These are phyloP conservation scores for Kodamaea alishanica DNA, from an alignment of 1,139 yeast species.

Conservation along the genomic window DNA sequence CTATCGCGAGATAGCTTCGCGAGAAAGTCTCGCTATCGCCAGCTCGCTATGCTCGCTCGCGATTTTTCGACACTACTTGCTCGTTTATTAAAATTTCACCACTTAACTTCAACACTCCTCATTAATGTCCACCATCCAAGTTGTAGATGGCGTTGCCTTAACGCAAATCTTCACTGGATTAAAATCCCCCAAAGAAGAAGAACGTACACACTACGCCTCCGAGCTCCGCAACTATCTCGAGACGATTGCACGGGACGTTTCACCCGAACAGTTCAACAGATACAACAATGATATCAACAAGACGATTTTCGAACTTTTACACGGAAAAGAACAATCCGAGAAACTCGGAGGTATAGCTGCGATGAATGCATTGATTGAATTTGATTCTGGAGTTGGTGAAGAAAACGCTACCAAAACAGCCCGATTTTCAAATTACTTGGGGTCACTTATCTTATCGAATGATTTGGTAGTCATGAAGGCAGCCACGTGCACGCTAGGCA, in stretches of 20 bases:
- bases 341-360: conserved; percentile 91
- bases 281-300: conserved; percentile 86
- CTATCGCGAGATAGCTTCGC: too few relatives aligned
- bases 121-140: conserved; percentile 32
- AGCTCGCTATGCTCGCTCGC: too few relatives aligned
- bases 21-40: too few relatives aligned
- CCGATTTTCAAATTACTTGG: conserved; percentile 80
- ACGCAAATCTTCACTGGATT: conserved; percentile 54
- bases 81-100: too few relatives aligned
- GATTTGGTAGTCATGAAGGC: conserved; percentile 82
- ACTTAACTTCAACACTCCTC: neutral
- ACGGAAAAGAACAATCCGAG: conserved; percentile 66
- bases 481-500: conserved; percentile 85
- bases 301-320: conserved; percentile 79
- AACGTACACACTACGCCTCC: conserved; percentile 55
- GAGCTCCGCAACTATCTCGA: conserved; percentile 67
- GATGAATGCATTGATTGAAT: conserved; percentile 79
- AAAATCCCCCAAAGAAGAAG: conserved; percentile 48
- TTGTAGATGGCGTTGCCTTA: conserved; percentile 50
- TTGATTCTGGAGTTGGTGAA: conserved; percentile 61
- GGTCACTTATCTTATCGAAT: conserved; percentile 75
- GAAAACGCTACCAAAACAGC: conserved; percentile 89
- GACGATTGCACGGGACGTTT: conserved; percentile 67
- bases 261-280: conserved; percentile 74
- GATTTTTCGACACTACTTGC: too few relatives aligned